Conservation (phyloP, 73 alveolate species). For the Paramecium caudatum region DNA sequence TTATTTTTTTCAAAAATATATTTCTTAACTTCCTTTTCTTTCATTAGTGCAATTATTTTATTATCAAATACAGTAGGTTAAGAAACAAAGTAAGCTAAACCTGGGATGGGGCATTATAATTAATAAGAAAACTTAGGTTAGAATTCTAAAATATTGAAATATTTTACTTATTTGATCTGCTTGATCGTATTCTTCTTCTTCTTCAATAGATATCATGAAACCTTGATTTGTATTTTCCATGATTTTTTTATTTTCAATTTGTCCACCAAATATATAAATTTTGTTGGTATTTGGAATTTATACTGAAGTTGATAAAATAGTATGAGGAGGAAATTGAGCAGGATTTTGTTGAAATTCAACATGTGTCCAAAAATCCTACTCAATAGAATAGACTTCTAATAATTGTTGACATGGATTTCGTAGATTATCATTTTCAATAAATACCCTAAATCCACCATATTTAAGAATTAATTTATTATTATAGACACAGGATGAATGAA, state of each 20-base stretch:
- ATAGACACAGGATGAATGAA: constrained; percentile 47
- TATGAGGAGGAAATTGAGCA: background rate
- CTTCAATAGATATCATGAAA: constrained; percentile 37
- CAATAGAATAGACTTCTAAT: constrained; percentile 45
- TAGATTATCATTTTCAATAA: background rate
- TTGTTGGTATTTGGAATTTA: background rate
- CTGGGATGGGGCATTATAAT: background rate
- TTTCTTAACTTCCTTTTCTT: no score
- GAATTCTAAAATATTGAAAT: background rate
- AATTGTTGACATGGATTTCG: background rate
- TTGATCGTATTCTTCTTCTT: constrained; percentile 56
- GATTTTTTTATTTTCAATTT: background rate
- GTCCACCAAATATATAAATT: constrained; percentile 60
- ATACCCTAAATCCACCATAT: constrained; percentile 40
- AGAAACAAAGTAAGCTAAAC: background rate
- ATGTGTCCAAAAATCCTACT: constrained; percentile 30
- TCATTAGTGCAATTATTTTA: no score
- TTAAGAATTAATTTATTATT: constrained; percentile 48
- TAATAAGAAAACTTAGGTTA: constrained; percentile 1
- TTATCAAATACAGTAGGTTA: no score
- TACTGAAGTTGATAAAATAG: constrained; percentile 33
- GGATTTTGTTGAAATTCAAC: background rate
- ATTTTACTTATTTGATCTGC: constrained; percentile 47
- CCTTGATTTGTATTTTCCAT: constrained; percentile 39
- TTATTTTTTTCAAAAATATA: background rate